Evolutionary conservation across 208 protist species (phyloP).

Genomic region (Angomonas deanei): DNA sequence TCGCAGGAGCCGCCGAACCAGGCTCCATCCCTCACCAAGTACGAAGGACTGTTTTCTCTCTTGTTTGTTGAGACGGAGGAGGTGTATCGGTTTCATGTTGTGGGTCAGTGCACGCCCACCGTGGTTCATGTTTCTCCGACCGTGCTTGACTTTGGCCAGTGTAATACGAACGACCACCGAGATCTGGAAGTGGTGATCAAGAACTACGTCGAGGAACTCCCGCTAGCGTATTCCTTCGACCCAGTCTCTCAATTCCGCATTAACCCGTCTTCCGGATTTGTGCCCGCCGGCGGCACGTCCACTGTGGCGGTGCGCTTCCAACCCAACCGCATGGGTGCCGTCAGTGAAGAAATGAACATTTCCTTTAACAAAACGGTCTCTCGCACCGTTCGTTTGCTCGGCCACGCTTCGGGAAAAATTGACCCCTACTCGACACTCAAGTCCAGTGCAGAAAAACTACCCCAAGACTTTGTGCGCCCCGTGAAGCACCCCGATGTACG

Average conservation of each 20-base stretch:
- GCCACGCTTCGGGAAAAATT: constrained; percentile 27
- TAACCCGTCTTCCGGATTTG: constrained; percentile 30
- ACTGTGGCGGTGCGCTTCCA: constrained; percentile 72
- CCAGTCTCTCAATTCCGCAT: constrained; percentile 79
- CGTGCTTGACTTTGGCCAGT: constrained; percentile 75
- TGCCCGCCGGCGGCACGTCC: constrained; percentile 28
- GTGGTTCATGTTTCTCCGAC: constrained; percentile 55
- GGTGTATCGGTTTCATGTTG: constrained; percentile 65
- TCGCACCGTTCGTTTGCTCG: constrained; percentile 44
- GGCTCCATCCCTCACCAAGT: constrained; percentile 24
- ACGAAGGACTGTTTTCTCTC: constrained; percentile 68
- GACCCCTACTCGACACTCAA: constrained; percentile 1
- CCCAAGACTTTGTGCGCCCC: constrained; percentile 49
- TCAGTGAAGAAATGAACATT: constrained; percentile 52
- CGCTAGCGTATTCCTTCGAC: constrained; percentile 63
- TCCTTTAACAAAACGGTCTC: constrained; percentile 67
- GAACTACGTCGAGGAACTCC: constrained; percentile 77
- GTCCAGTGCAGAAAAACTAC: constrained; percentile 41
- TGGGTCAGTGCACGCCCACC: constrained; percentile 61
- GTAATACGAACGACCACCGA: constrained; percentile 42
- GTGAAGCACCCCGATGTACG: constrained; percentile 2
- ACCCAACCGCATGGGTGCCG: constrained; percentile 74
- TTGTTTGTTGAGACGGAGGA: constrained; percentile 87
- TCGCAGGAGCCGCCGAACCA: constrained; percentile 8
- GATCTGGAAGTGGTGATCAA: constrained; percentile 39